Percentiles rank a stretch among this genome's conserved stretches.
phyloP scores from a whole-genome alignment of 805 yeast species.

The Hanseniaspora occidentalis region DNA sequence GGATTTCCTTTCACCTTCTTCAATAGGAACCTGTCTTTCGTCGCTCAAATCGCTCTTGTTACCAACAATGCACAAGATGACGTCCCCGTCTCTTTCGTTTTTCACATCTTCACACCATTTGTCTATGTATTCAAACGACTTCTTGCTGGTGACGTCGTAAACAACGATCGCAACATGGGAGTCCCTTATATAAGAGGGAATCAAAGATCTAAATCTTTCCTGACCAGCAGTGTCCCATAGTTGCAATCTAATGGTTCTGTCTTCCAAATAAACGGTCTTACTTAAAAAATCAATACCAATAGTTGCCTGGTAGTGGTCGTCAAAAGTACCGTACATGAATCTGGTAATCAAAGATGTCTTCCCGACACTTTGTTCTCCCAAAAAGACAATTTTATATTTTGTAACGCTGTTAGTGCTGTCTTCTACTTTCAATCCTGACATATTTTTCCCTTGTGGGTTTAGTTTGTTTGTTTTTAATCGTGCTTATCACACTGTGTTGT shows the following conservation, averaged over 20 bases:
- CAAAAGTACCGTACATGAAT: conserved; percentile 96
- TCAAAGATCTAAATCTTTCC: conserved; percentile 86
- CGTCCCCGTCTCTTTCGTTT: conserved; percentile 78
- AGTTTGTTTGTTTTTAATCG: neutral
- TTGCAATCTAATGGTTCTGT: conserved; percentile 87
- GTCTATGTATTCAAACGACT: conserved; percentile 70
- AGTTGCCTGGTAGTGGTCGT: conserved; percentile 88
- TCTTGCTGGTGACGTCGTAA: conserved; percentile 80
- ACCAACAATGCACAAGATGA: conserved; percentile 81
- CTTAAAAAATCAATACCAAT: conserved; percentile 93
- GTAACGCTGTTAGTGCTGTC: conserved; percentile 24
- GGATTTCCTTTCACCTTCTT: conserved; percentile 76
- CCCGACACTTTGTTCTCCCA: conserved; percentile 97
- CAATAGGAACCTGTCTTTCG: conserved; percentile 67
- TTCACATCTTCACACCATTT: conserved; percentile 94
- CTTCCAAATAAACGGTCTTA: conserved; percentile 90
- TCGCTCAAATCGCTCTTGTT: conserved; percentile 76
- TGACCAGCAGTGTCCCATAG: conserved; percentile 98
- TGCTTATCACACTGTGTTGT: neutral
- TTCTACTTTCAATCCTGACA: conserved; percentile 7
- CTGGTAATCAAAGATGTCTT: conserved; percentile 93
- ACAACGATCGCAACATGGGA: conserved; percentile 96
- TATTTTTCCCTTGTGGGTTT: no score
- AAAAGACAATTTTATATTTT: conserved; percentile 81
- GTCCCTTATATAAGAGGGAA: conserved; percentile 92